Conservation (phyloP, 345 rosid genomes). For the Streptanthus diversifolius region DNA sequence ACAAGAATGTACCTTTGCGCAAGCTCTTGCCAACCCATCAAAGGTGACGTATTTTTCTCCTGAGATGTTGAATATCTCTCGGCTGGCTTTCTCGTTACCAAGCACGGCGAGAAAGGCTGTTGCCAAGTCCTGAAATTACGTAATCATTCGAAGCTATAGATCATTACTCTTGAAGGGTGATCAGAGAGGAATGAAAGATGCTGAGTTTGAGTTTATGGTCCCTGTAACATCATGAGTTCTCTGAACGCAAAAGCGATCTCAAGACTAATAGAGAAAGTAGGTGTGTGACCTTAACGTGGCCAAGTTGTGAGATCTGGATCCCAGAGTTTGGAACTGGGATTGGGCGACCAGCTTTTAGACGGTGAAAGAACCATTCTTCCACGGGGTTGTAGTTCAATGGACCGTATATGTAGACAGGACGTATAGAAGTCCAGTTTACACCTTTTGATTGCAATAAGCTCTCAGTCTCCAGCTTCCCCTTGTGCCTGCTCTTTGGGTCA, state of each 20-base stretch:
- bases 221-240: background rate
- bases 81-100: conserved; percentile 83
- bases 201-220: background rate
- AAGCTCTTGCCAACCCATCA: conserved; percentile 88
- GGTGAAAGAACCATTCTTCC: conserved; percentile 98
- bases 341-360: conserved; percentile 90
- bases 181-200: background rate
- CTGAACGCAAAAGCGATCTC: background rate
- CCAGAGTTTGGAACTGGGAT: conserved; percentile 91
- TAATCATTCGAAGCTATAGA: conserved; percentile 14
- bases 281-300: conserved; percentile 81
- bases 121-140: conserved; percentile 70
- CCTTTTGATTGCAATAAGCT: conserved; percentile 54
- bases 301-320: conserved; percentile 77
- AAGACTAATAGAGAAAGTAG: conserved; percentile 1
- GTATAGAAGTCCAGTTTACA: conserved; percentile 89
- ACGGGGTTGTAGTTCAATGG: conserved; percentile 97
- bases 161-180: background rate
- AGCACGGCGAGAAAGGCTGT: conserved; percentile 69
- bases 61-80: conserved; percentile 81
- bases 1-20: conserved; percentile 69
- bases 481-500: conserved; percentile 97
- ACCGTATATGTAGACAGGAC: conserved; percentile 95
- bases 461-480: conserved; percentile 93
- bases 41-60: conserved; percentile 92